A percentile compares a stretch with the other conserved stretches of the same genome.
phyloP scores from a whole-genome alignment of 2,329 filamentous ascomycete species.

The Paracoccidioides brasiliensis region DNA sequence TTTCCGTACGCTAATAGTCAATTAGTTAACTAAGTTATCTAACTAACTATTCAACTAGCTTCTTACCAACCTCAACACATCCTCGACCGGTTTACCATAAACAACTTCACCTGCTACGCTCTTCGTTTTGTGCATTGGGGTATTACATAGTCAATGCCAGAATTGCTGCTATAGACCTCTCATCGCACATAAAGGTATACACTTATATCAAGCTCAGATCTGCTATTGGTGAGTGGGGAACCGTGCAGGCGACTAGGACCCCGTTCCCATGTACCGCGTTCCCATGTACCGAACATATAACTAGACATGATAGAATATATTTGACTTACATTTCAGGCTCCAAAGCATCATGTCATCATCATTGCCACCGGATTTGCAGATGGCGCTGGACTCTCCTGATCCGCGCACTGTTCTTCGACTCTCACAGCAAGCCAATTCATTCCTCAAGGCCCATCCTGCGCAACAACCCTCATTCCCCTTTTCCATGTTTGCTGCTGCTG shows the following conservation, averaged over 20 bases:
- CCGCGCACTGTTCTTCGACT: slow-evolving; percentile 34
- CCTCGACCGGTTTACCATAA: no score
- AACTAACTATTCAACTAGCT: no score
- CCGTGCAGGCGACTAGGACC: no score
- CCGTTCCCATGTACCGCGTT: background rate
- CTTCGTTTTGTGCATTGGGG: background rate
- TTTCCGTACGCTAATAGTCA: no score
- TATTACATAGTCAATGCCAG: background rate
- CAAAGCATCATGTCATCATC: background rate
- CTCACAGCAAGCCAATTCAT: slow-evolving; percentile 30
- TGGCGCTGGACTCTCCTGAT: slow-evolving; percentile 22
- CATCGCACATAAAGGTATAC: background rate
- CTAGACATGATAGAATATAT: background rate
- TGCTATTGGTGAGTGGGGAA: background rate
- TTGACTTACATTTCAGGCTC: background rate
- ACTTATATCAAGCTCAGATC: background rate
- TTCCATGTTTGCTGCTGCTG: slow-evolving; percentile 40
- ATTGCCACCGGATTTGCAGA: slow-evolving; percentile 9
- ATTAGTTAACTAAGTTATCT: no score
- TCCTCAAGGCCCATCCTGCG: slow-evolving; percentile 39
- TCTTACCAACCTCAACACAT: no score
- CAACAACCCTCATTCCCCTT: slow-evolving; percentile 36
- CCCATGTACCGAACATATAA: background rate
- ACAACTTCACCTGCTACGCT: no score
- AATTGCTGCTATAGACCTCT: background rate